These are phyloP conservation scores for Dillenia turbinata DNA, from an alignment of 164 flowering plant genomes.

Conservation along the genomic window DNA sequence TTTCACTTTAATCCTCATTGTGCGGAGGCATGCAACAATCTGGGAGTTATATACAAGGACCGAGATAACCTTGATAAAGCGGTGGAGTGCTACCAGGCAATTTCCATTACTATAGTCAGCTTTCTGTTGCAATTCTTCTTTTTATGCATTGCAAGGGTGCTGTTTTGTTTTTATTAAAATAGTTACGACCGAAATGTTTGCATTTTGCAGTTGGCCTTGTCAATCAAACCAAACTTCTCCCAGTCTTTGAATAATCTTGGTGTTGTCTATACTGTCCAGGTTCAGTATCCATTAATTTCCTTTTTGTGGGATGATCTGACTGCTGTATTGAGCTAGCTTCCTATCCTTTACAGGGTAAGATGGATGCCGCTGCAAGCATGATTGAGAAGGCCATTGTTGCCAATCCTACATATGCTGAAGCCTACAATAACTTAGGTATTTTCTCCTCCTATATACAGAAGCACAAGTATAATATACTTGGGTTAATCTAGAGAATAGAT, in stretches of 20 bases:
- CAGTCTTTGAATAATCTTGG: constrained; percentile 99
- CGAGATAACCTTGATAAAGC: constrained; percentile 99
- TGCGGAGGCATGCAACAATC: constrained; percentile 99
- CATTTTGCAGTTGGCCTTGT: constrained; percentile 72
- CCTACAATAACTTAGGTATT: constrained; percentile 92
- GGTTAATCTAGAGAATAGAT: too few relatives aligned
- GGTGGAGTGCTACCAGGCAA: constrained; percentile 96
- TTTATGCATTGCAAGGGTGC: background rate
- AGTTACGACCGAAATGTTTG: constrained; percentile 1
- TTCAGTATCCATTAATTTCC: constrained; percentile 15
- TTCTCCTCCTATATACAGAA: constrained; percentile 3
- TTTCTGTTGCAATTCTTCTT: too few relatives aligned
- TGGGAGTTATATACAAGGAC: constrained; percentile 97
- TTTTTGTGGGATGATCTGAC: background rate
- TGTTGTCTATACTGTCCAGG: constrained; percentile 99
- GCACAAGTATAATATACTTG: background rate
- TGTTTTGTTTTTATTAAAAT: background rate
- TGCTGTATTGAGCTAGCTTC: constrained; percentile 1
- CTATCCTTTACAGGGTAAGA: constrained; percentile 68
- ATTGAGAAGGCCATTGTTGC: constrained; percentile 96
- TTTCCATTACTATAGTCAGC: background rate
- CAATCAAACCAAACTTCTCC: constrained; percentile 93
- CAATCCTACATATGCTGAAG: constrained; percentile 98
- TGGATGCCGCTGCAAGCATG: constrained; percentile 99
- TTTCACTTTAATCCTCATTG: constrained; percentile 97